Base-by-base conservation (phyloP, 179 eudicot species). In the Silene noctiflora region DNA sequence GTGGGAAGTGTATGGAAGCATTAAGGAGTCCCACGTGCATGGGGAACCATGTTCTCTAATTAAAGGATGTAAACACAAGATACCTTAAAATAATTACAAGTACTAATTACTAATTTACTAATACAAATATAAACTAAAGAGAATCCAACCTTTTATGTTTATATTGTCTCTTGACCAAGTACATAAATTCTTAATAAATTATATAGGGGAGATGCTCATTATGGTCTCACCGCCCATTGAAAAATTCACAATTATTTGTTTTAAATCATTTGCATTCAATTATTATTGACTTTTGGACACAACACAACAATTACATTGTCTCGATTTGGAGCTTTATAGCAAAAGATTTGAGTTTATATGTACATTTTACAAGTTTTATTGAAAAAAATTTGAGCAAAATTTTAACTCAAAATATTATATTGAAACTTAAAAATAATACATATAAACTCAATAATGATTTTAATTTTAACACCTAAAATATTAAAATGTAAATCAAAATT, bases 1-100 rank as follows among this genome's bases (percentile, higher is more conserved):
- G 78, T 67, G 77, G 77, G 78, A 81, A 73, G 81, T 46, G 75
- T 77, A 81, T 81, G 78, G 72, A 74, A 74, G 51, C 78, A 69
- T 69, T 59, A 74, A 81, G 74, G 84, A 77, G 81, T 55, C 81
- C 81, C 84, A 81, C 84, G 84, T 78, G 84, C 78, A 63, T 55
- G 33, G 70, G 51, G 74, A 75, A 78, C 79, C 84, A 82, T 75
- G 77, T 75, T 78, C 79, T 64, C 60, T 60, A 48, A 81, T 59
- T 75, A 73, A 68, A 51, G 35, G 62, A 66, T 73, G 67, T 69
- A 73, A 69, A 53, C 31, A 44, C 73, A 78, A 78, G 79, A 78
- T 74, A 70, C 75, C 61, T 67, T 27, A 75, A 78, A 66, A 66
- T 42, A 61, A 74, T 31, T 69, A 21, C n/a, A 46, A 39, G 17